Percentiles rank a stretch among this genome's conserved stretches.
phyloP scores from a whole-genome alignment of 495 filamentous ascomycete genomes.

The Sabuloglossum arenarium region DNA sequence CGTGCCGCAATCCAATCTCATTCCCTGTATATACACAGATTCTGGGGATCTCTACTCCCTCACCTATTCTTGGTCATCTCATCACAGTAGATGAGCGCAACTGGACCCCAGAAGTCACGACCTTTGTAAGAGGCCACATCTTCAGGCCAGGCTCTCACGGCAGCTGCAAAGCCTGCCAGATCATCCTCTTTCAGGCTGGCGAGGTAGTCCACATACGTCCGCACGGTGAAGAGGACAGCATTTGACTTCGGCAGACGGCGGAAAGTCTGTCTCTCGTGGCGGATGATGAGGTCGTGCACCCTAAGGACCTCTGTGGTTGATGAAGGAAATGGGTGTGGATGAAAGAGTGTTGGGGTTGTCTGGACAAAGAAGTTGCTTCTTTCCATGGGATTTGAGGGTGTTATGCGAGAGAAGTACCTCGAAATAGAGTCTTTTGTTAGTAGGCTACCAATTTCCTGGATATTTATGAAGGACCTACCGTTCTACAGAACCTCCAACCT shows the following conservation, averaged over 20 bases:
- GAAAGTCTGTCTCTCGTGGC: conserved; percentile 35
- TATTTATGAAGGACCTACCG: conserved; percentile 20
- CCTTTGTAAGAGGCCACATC: conserved; percentile 33
- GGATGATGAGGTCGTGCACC: conserved; percentile 21
- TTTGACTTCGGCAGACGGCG: conserved; percentile 25
- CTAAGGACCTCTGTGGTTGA: background rate
- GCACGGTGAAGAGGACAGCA: conserved; percentile 32
- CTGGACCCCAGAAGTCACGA: conserved; percentile 25
- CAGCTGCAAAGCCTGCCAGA: conserved; percentile 23
- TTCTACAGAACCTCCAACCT: conserved; percentile 28
- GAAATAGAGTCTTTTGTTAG: conserved; percentile 2
- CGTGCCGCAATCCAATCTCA: too few species aligned
- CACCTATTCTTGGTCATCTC: background rate
- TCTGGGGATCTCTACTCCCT: too few species aligned
- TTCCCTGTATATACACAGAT: too few species aligned
- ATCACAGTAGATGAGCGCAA: conserved; percentile 24
- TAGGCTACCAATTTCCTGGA: background rate
- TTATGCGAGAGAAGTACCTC: conserved; percentile 29
- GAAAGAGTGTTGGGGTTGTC: conserved; percentile 21
- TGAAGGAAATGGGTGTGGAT: conserved; percentile 3
- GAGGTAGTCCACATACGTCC: conserved; percentile 27
- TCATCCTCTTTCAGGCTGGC: conserved; percentile 25
- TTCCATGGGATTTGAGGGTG: conserved; percentile 27
- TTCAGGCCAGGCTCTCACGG: conserved; percentile 30
- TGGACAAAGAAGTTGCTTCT: conserved; percentile 33